These are phyloP conservation scores for Aspergillus ochraceus DNA, from an alignment of 2,329 filamentous ascomycete species.

Conservation along the genomic window DNA sequence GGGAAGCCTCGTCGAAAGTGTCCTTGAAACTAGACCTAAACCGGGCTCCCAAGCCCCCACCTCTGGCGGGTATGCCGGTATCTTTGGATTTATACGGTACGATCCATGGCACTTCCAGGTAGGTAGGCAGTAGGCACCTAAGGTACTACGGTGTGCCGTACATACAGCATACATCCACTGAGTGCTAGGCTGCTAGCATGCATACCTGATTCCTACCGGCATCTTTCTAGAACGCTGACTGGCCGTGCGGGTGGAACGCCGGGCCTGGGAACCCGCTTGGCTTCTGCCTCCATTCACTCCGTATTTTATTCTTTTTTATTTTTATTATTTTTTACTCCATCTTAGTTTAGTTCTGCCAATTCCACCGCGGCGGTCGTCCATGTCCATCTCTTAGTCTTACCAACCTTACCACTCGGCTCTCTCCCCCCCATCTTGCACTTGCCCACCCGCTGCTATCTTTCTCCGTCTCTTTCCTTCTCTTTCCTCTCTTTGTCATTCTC, in stretches of 20 bases:
- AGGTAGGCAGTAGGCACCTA: too few species aligned
- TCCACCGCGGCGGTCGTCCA: neutral
- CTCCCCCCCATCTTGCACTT: conserved; percentile 12
- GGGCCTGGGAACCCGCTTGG: conserved; percentile 7
- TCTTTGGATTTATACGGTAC: neutral
- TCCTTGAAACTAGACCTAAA: conserved; percentile 1
- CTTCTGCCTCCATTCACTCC: neutral
- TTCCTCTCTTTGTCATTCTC: conserved; percentile 1
- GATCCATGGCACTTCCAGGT: neutral
- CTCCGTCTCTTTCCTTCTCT: conserved; percentile 8
- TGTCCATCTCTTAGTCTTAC: neutral
- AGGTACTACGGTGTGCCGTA: neutral
- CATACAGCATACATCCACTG: neutral
- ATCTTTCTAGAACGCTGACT: conserved; percentile 16
- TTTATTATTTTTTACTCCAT: neutral
- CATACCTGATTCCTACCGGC: too few species aligned
- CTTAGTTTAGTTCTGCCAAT: neutral
- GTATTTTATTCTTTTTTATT: too few species aligned
- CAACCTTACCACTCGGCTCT: conserved; percentile 13
- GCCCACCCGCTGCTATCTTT: neutral
- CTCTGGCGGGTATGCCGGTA: conserved; percentile 16
- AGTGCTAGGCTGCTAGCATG: too few species aligned
- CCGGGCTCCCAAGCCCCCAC: conserved; percentile 1
- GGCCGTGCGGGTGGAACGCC: conserved; percentile 13
- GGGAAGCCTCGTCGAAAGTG: too few species aligned